A percentile compares a stretch with the other conserved stretches of the same genome.
These are phyloP conservation scores for Puccinia novopanici DNA, from an alignment of 1,284 basidiomycete species.

Conservation along the genomic window DNA sequence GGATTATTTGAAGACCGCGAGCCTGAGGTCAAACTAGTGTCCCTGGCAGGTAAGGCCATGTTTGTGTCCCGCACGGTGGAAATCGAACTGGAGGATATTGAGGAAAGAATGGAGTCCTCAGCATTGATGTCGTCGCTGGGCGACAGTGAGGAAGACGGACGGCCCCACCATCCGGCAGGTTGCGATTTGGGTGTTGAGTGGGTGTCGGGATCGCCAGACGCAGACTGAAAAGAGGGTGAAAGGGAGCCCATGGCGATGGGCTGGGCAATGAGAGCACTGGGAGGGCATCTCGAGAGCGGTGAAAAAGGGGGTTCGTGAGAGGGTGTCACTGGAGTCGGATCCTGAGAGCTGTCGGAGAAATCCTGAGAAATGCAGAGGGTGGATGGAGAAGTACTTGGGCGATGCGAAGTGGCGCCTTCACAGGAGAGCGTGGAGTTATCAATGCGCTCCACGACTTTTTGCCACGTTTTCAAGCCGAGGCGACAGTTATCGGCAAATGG, in stretches of 20 bases:
- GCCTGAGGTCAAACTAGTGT: neutral
- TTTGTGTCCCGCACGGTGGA: neutral
- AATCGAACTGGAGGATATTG: constrained; percentile 13
- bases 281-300: neutral
- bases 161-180: constrained; percentile 11
- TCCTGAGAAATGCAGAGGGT: neutral
- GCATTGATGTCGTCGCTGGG: neutral
- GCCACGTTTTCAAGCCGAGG: constrained; percentile 40
- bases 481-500: constrained; percentile 44
- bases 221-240: neutral
- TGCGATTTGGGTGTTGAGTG: constrained; percentile 30
- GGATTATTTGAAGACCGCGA: neutral
- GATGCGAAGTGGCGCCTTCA: neutral
- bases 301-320: neutral
- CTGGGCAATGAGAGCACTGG: neutral
- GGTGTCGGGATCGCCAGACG: neutral
- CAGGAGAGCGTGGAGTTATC: neutral
- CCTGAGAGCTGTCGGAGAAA: neutral
- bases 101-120: constrained; percentile 17
- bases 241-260: constrained; percentile 8
- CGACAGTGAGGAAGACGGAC: constrained; percentile 18
- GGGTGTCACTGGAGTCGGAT: neutral
- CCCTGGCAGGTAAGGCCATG: no score
- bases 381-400: neutral
- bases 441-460: constrained; percentile 33